Conservation (phyloP, 2,329 filamentous ascomycete genomes). For the Aspergillus luchuensis region DNA sequence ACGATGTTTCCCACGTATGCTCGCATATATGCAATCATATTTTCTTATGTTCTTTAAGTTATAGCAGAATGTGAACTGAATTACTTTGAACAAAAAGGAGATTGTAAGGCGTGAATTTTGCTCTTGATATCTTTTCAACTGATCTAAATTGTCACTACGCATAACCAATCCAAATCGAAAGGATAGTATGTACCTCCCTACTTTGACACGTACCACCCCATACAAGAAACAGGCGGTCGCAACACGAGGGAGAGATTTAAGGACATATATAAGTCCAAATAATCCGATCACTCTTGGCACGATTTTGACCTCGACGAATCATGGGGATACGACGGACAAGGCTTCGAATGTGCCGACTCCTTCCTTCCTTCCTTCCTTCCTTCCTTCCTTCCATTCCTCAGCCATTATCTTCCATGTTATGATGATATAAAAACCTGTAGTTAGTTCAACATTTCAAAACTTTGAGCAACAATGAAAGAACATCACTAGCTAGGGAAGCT, state of each 20-base stretch:
- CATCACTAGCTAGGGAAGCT: slow-evolving; percentile 1
- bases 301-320: slow-evolving; percentile 49
- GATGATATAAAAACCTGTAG: background rate
- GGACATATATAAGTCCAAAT: slow-evolving; percentile 27
- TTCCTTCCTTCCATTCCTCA: background rate
- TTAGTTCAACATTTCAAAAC: slow-evolving; percentile 8
- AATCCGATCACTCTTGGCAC: slow-evolving; percentile 41
- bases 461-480: background rate
- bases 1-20: too few species aligned
- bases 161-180: background rate
- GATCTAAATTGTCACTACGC: background rate
- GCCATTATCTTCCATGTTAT: background rate
- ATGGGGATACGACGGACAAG: slow-evolving; percentile 44
- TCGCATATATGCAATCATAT: too few species aligned
- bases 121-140: too few species aligned
- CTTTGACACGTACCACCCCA: slow-evolving; percentile 48
- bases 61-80: too few species aligned
- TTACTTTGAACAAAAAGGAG: too few species aligned
- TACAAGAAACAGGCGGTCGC: slow-evolving; percentile 38
- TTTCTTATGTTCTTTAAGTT: too few species aligned
- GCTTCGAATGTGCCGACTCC: slow-evolving; percentile 47
- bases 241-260: slow-evolving; percentile 45
- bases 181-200: slow-evolving; percentile 45
- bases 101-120: too few species aligned
- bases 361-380: too few species aligned